Evolutionary conservation across 371 early-diverging fungal genomes (phyloP).

Genomic region (Mortierella polycephala): DNA sequence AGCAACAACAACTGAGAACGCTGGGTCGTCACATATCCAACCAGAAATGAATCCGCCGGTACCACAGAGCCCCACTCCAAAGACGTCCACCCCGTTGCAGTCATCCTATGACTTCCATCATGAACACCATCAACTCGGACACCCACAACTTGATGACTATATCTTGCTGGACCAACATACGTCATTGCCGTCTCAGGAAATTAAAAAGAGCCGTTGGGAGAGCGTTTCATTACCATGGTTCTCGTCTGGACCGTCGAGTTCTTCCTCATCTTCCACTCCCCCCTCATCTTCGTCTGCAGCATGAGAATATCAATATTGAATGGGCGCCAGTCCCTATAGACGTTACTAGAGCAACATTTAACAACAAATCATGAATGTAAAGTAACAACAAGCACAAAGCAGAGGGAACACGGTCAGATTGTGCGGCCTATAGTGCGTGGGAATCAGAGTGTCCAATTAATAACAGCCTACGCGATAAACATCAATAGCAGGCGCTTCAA

Average conservation of each 20-base stretch:
- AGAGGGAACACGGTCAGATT: too few relatives aligned
- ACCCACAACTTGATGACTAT: conserved; percentile 27
- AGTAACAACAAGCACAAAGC: too few relatives aligned
- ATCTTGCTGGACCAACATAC: conserved; percentile 40
- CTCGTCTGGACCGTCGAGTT: conserved; percentile 26
- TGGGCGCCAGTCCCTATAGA: too few relatives aligned
- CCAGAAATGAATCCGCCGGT: too few relatives aligned
- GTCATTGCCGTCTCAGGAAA: conserved; percentile 8
- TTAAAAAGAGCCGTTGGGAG: conserved; percentile 39
- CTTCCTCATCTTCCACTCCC: conserved; percentile 20
- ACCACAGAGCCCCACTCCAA: too few relatives aligned
- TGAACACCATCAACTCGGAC: conserved; percentile 40
- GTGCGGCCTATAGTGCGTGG: too few relatives aligned
- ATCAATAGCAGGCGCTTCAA: too few relatives aligned
- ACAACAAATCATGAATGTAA: too few relatives aligned
- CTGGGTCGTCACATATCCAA: too few relatives aligned
- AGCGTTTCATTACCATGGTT: conserved; percentile 30
- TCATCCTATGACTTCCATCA: conserved; percentile 50
- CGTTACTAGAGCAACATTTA: too few relatives aligned
- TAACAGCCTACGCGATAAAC: too few relatives aligned
- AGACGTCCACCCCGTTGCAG: conserved; percentile 9
- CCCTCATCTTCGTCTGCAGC: conserved; percentile 13
- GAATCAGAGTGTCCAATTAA: too few relatives aligned
- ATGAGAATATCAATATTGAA: background rate
- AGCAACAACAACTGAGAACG: background rate